Evolutionary conservation across 1,284 basidiomycete species (phyloP).

Genomic region (Mycena citricolor): DNA sequence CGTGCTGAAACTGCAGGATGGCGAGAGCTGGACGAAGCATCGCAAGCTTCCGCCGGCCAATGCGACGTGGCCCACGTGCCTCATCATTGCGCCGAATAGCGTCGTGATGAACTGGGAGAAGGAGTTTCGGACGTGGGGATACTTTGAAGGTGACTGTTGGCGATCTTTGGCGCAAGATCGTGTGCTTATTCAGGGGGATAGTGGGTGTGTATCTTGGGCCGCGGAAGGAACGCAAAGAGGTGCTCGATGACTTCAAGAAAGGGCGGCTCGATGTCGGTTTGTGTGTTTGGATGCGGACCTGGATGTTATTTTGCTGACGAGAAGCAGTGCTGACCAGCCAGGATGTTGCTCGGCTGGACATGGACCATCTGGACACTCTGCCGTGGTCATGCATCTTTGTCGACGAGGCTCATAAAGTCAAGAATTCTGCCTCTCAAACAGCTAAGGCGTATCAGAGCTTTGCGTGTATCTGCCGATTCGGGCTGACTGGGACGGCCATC

Average conservation of each 20-base stretch:
- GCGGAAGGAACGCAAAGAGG: constrained; percentile 47
- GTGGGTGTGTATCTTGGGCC: constrained; percentile 63
- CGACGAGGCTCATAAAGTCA: constrained; percentile 83
- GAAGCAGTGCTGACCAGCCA: constrained; percentile 70
- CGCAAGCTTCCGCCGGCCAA: constrained; percentile 63
- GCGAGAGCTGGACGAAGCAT: constrained; percentile 48
- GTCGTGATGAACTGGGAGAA: constrained; percentile 81
- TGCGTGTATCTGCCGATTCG: constrained; percentile 63
- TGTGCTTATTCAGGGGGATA: no score
- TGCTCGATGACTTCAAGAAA: constrained; percentile 68
- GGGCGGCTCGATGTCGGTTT: constrained; percentile 74
- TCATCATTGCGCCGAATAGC: constrained; percentile 79
- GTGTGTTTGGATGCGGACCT: constrained; percentile 28
- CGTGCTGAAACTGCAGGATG: constrained; percentile 64
- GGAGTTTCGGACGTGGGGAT: constrained; percentile 81
- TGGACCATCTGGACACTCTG: constrained; percentile 61
- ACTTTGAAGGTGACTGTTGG: constrained; percentile 71
- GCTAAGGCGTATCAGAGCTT: constrained; percentile 67
- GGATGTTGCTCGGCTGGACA: constrained; percentile 66
- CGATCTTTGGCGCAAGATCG: no score
- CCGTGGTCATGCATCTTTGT: constrained; percentile 72
- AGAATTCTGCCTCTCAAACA: constrained; percentile 66
- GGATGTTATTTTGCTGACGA: constrained; percentile 1
- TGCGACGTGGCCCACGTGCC: constrained; percentile 73
- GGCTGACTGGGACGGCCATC: constrained; percentile 81